Evolutionary conservation across 306 rosid genomes (phyloP), one percentile per base, ranked within the genome.

Genomic region (Cyclanthera cordifolia): DNA sequence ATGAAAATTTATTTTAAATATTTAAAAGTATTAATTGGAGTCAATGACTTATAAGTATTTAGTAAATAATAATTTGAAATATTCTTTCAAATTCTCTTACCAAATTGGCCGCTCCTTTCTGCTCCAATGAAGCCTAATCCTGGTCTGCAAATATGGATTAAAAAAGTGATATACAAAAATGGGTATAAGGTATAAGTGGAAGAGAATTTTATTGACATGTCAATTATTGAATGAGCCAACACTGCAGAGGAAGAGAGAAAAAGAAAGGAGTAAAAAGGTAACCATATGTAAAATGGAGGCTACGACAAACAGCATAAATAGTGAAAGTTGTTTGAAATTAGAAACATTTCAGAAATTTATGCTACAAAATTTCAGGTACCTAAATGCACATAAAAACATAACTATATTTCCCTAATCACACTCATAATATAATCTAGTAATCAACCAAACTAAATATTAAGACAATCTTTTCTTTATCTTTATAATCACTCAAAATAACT

Each of bases 341-440:
- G 52, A 65, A 65, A 65, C 23, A 24, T 66, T 37, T 43, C 17
- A 39, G 23, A 39, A 61, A 61, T 17, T 61, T 19, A 39, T n/a
- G 8, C 55, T 66, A 47, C 55, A 66, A 45, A 46, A 66, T 25
- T 47, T 66, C 55, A 66, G 55, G 55, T 23, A 64, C 37, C 19
- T 50, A 64, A 64, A 66, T 66, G 37, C 70, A 41, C 7, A 65
- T 21, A 43, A 45, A 45, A 23, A 65, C 53, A 43, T 13, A 12
- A 45, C 21, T 65, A 23, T 5, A 23, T 43, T 45, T 65, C 70
- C 70, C 20, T 21, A 64, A 41, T 45, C 49, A 41, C 34, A 41
- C 30, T 39, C n/a, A n/a, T n/a, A n/a, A n/a, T n/a, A n/a, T n/a
- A n/a, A n/a, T n/a, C n/a, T n/a, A n/a, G n/a, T n/a, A n/a, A n/a